Base-by-base conservation (phyloP, 768 basidiomycete genomes). In the Pulveroboletus sp. region DNA sequence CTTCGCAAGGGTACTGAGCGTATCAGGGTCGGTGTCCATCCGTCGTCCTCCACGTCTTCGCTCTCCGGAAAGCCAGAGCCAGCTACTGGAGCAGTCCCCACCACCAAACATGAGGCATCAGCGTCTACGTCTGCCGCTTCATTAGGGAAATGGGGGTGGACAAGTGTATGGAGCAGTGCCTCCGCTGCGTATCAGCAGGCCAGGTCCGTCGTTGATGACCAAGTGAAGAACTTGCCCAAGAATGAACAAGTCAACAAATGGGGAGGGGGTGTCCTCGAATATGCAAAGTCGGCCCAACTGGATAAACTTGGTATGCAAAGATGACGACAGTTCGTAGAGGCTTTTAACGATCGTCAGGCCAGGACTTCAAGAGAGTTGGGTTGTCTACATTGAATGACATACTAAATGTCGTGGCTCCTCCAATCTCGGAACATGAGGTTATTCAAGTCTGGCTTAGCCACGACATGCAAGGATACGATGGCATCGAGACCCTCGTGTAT, bases 341-440 rank as follows among this genome's bases (percentile, higher is more conserved):
- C 3, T 52, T 21, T 32, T 56, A 10, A 55, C 56, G 12, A 37
- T 33, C 15, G 55, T 31, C 60, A 96, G 93, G 90, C 45, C 80
- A 93, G 64, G 94, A 96, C 63, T 85, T 98, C 61, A 90, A 85
- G 63, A 80, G 85, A 44, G 87, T 89, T 26, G 91, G 93, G 27
- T 71, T 94, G 33, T 92, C 90, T 9, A 93, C 94, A 3, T 72
- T 98, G 26, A 90, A 82, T 3, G 93, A 95, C 50, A 85, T 99
- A 49, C 74, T 99, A 44, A 95, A 97, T 65, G 95, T 87, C 27
- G 95, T 99, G 52, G 96, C 96, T 0, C 96, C 96, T 37, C 96
- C 96, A 11, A 98, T 98, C 60, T 90, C 94, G 24, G 94, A 95
- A 67, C 95, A 98, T 65, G 96, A 99, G 69, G 92, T 97, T 14